A percentile compares a stretch with the other conserved stretches of the same genome.
phyloP scores from a whole-genome alignment of 2,329 filamentous ascomycete species.

The Graphium sp. region DNA sequence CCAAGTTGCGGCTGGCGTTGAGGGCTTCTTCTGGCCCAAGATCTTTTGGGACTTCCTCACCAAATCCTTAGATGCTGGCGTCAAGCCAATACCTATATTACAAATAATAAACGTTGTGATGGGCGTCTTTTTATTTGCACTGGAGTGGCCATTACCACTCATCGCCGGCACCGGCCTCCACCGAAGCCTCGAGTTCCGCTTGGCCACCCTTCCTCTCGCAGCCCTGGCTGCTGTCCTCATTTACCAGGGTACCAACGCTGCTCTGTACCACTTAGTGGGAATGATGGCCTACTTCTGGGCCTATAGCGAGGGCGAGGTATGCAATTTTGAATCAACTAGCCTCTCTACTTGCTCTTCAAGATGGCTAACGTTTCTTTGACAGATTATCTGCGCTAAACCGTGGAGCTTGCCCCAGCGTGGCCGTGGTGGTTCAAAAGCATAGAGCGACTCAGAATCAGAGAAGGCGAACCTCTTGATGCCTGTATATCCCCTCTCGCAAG shows the following conservation, averaged over 20 bases:
- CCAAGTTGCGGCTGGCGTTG: slow-evolving; percentile 67
- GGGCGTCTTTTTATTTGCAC: slow-evolving; percentile 60
- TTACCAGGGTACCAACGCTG: slow-evolving; percentile 87
- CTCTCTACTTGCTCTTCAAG: neutral
- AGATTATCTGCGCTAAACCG: slow-evolving; percentile 53
- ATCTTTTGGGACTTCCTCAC: slow-evolving; percentile 97
- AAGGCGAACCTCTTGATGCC: no score
- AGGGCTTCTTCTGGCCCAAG: slow-evolving; percentile 96
- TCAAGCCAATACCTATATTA: slow-evolving; percentile 74
- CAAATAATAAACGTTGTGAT: slow-evolving; percentile 82
- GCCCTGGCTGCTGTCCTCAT: slow-evolving; percentile 59
- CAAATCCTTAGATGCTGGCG: slow-evolving; percentile 69
- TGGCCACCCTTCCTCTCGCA: slow-evolving; percentile 67
- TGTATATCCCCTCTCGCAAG: no score
- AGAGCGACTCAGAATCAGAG: no score
- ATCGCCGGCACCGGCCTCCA: slow-evolving; percentile 67
- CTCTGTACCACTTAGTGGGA: slow-evolving; percentile 78
- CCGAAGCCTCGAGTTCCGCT: slow-evolving; percentile 70
- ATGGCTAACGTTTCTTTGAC: neutral
- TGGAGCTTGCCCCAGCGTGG: slow-evolving; percentile 51
- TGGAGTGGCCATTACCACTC: slow-evolving; percentile 77
- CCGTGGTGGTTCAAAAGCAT: slow-evolving; percentile 9
- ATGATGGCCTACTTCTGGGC: slow-evolving; percentile 90
- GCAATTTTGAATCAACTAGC: slow-evolving; percentile 14
- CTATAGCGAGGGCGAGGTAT: slow-evolving; percentile 90